Conservation (phyloP, 2,329 filamentous ascomycete species). For the Fusarium metavorans region DNA sequence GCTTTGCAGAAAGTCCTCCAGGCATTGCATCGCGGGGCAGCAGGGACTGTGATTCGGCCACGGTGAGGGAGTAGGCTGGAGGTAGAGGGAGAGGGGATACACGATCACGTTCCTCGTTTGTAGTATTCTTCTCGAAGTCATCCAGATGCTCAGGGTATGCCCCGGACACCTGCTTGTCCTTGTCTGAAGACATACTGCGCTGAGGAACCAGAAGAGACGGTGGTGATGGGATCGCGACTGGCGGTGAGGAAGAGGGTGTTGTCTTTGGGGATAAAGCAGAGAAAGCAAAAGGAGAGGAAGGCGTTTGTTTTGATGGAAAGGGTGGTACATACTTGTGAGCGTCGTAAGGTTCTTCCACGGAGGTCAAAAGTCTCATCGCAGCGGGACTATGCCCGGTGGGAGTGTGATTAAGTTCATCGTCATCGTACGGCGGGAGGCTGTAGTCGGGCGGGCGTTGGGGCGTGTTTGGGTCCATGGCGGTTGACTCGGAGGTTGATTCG, state of each 20-base stretch:
- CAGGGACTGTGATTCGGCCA: constrained; percentile 22
- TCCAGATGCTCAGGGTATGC: constrained; percentile 16
- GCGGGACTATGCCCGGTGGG: constrained; percentile 62
- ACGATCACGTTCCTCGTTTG: constrained; percentile 7
- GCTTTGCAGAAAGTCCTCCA: constrained; percentile 59
- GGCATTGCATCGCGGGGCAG: constrained; percentile 31
- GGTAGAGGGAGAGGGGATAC: constrained; percentile 25
- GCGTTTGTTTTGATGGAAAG: constrained; percentile 25
- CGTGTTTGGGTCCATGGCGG: constrained; percentile 63
- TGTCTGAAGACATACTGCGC: constrained; percentile 26
- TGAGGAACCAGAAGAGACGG: constrained; percentile 13
- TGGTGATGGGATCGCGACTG: constrained; percentile 29
- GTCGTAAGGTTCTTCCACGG: constrained; percentile 67
- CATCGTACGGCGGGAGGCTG: constrained; percentile 67
- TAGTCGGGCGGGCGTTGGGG: constrained; percentile 69
- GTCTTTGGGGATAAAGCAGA: constrained; percentile 23
- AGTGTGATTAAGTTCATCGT: constrained; percentile 60
- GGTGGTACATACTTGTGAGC: constrained; percentile 67
- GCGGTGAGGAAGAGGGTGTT: constrained; percentile 25
- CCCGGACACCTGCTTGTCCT: not conserved
- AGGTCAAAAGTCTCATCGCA: constrained; percentile 71
- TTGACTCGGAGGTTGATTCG: constrained; percentile 35
- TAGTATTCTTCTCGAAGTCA: constrained; percentile 2
- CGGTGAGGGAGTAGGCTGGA: constrained; percentile 21
- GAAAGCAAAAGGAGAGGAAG: constrained; percentile 10